phyloP scores from a whole-genome alignment of 1,284 basidiomycete genomes.

The Malassezia obtusa region DNA sequence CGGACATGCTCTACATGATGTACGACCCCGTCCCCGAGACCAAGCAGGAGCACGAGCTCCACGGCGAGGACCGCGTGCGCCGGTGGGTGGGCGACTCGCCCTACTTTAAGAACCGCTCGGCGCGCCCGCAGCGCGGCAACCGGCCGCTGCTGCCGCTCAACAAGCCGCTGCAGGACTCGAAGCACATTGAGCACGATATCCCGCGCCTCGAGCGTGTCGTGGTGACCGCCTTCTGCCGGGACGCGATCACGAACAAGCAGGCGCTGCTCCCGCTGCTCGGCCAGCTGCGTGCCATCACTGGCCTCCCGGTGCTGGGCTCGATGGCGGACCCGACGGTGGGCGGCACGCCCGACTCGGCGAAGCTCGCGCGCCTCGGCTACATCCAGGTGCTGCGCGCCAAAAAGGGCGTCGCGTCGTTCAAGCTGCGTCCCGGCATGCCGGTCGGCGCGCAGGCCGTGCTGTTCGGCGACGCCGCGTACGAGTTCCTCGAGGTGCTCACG shows the following conservation, averaged over 20 bases:
- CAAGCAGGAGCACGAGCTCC: constrained; percentile 16
- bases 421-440: constrained; percentile 69
- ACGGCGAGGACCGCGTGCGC: constrained; percentile 49
- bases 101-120: constrained; percentile 64
- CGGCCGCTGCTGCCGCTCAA: constrained; percentile 30
- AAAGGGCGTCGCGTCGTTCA: constrained; percentile 73
- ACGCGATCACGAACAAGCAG: constrained; percentile 62
- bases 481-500: constrained; percentile 75
- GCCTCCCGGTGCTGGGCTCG: constrained; percentile 56
- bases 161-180: constrained; percentile 19
- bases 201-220: constrained; percentile 72
- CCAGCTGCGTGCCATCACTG: constrained; percentile 76
- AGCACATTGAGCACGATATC: constrained; percentile 27
- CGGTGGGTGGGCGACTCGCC: constrained; percentile 68
- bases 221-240: constrained; percentile 36
- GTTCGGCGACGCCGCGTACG: constrained; percentile 81
- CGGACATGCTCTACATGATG: constrained; percentile 89
- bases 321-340: constrained; percentile 24
- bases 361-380: constrained; percentile 19
- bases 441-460: constrained; percentile 81
- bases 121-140: constrained; percentile 61
- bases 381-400: constrained; percentile 71
- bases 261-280: constrained; percentile 75
- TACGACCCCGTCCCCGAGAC: constrained; percentile 54
- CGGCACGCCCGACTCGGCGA: constrained; percentile 9